These are phyloP conservation scores for Peronospora belbahrii DNA, from an alignment of 352 stramenopile species.

Conservation along the genomic window DNA sequence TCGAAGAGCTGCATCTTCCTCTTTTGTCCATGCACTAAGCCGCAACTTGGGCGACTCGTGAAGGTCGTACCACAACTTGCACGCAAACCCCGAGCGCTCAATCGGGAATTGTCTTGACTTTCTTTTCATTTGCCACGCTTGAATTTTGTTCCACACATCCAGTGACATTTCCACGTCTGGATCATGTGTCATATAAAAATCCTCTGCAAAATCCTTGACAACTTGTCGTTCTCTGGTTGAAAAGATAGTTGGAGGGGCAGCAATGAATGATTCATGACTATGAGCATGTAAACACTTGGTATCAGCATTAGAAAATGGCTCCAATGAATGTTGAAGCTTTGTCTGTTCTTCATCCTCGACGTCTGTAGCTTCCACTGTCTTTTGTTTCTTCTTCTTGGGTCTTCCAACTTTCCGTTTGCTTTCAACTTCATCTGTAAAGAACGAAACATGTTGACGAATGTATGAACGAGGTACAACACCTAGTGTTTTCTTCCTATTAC, in stretches of 20 bases:
- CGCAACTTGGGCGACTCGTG: slow-evolving; percentile 51
- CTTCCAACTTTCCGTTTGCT: slow-evolving; percentile 13
- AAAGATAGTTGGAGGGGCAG: slow-evolving; percentile 40
- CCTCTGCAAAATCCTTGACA: slow-evolving; percentile 40
- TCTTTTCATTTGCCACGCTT: slow-evolving; percentile 25
- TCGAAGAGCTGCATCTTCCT: slow-evolving; percentile 36
- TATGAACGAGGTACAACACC: slow-evolving; percentile 40
- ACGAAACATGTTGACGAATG: slow-evolving; percentile 49
- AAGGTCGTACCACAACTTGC: slow-evolving; percentile 67
- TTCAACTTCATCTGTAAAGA: slow-evolving; percentile 46
- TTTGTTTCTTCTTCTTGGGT: slow-evolving; percentile 27
- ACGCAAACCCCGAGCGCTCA: slow-evolving; percentile 56
- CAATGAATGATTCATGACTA: slow-evolving; percentile 55
- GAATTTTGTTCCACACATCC: slow-evolving; percentile 40
- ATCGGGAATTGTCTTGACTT: slow-evolving; percentile 30
- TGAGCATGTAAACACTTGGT: slow-evolving; percentile 40
- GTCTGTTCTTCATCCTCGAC: slow-evolving; percentile 1
- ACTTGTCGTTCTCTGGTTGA: slow-evolving; percentile 49
- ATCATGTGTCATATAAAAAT: slow-evolving; percentile 16
- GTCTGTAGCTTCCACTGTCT: slow-evolving; percentile 1
- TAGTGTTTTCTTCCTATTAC: slow-evolving; percentile 3
- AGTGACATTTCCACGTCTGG: slow-evolving; percentile 25
- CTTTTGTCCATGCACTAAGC: slow-evolving; percentile 46
- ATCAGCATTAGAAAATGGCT: slow-evolving; percentile 47
- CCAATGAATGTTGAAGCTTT: slow-evolving; percentile 8